A percentile compares a stretch with the other conserved stretches of the same genome.
phyloP scores from a whole-genome alignment of 345 rosid species.

The Toxicodendron radicans region DNA sequence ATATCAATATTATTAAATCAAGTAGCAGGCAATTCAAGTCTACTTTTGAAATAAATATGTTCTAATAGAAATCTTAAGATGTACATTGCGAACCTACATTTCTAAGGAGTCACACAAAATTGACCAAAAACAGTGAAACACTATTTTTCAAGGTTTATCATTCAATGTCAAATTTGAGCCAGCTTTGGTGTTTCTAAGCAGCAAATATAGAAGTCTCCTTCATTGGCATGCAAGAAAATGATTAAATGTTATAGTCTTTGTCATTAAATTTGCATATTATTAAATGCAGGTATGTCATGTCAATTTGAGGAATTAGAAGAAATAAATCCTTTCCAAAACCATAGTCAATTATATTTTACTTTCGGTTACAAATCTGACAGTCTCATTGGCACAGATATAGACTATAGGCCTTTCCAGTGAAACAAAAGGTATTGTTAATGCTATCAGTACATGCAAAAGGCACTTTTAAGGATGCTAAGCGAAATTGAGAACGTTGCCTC shows the following conservation, averaged over 20 bases:
- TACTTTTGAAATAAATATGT: background rate
- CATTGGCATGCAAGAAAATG: background rate
- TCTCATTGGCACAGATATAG: slow-evolving; percentile 6
- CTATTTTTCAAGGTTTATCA: background rate
- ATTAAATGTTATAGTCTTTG: background rate
- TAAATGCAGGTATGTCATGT: background rate
- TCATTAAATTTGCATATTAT: background rate
- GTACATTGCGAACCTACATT: background rate
- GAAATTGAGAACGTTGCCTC: background rate
- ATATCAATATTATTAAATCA: background rate
- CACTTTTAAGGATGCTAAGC: background rate
- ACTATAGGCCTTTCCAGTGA: slow-evolving; percentile 2
- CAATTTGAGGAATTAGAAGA: background rate
- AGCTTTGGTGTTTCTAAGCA: background rate
- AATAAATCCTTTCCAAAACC: slow-evolving; percentile 3
- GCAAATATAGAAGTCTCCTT: background rate
- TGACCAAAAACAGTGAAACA: background rate
- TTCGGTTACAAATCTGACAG: background rate
- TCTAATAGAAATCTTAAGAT: background rate
- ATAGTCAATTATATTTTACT: background rate
- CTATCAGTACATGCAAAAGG: slow-evolving; percentile 5
- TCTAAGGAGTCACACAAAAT: slow-evolving; percentile 2
- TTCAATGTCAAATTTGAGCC: slow-evolving; percentile 1
- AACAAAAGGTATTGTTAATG: slow-evolving; percentile 3
- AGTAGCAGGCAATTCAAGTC: background rate